phyloP scores from a whole-genome alignment of 2,329 filamentous ascomycete genomes.

The Plenodomus tracheiphilus region DNA sequence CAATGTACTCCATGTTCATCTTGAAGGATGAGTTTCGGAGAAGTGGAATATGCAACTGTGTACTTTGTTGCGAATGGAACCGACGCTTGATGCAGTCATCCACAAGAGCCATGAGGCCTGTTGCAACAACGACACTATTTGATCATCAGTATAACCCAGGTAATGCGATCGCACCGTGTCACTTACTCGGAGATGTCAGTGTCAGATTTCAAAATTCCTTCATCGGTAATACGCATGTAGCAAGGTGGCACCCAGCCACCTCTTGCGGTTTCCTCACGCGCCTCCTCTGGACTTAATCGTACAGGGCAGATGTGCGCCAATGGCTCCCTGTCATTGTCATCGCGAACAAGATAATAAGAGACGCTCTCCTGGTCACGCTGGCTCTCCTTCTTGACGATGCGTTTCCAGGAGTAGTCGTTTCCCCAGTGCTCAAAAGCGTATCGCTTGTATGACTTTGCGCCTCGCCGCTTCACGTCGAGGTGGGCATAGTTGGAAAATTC shows the following conservation, averaged over 20 bases:
- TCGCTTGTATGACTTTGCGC: slow-evolving; percentile 67
- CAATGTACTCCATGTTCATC: slow-evolving; percentile 64
- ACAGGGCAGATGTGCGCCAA: slow-evolving; percentile 87
- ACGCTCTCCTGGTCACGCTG: slow-evolving; percentile 58
- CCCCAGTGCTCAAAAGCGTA: slow-evolving; percentile 98
- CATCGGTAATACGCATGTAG: slow-evolving; percentile 86
- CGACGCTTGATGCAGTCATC: slow-evolving; percentile 87
- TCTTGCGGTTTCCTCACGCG: slow-evolving; percentile 70
- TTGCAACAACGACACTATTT: slow-evolving; percentile 78
- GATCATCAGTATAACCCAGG: slow-evolving; percentile 16
- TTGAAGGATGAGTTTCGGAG: slow-evolving; percentile 55
- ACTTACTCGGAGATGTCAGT: slow-evolving; percentile 88
- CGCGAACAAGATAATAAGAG: slow-evolving; percentile 78
- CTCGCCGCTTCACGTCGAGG: slow-evolving; percentile 75
- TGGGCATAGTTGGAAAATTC: slow-evolving; percentile 98
- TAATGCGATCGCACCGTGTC: neutral
- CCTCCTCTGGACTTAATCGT: slow-evolving; percentile 70
- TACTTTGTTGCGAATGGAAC: slow-evolving; percentile 64
- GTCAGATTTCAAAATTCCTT: slow-evolving; percentile 66
- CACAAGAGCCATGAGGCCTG: slow-evolving; percentile 84
- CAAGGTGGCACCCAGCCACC: slow-evolving; percentile 91
- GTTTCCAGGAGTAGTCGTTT: slow-evolving; percentile 80
- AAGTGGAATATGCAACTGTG: slow-evolving; percentile 57
- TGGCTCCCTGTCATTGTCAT: slow-evolving; percentile 61
- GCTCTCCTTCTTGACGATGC: slow-evolving; percentile 69